A percentile compares a stretch with the other conserved stretches of the same genome.
Conservation (phyloP, 495 filamentous ascomycete genomes). For the Chlorociboria aeruginascens region DNA sequence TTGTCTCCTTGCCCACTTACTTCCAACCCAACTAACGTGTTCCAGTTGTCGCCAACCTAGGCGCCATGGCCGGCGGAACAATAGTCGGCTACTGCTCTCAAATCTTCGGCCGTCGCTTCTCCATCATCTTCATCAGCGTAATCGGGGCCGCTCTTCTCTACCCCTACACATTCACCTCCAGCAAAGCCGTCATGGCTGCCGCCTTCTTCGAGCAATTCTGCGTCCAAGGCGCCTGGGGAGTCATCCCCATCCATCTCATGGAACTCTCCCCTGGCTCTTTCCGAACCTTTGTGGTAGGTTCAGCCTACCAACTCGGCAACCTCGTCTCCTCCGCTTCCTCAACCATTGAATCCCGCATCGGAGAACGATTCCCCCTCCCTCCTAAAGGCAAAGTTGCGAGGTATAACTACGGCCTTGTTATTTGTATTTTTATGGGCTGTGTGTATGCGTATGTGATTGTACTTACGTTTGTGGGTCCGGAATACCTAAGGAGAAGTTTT, state of each 20-base stretch:
- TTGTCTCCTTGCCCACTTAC: no score
- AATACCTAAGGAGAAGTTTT: conserved; percentile 52
- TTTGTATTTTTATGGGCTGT: conserved; percentile 87
- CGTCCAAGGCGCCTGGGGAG: conserved; percentile 79
- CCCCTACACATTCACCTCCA: conserved; percentile 63
- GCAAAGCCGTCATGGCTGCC: conserved; percentile 51
- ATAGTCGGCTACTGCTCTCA: conserved; percentile 66
- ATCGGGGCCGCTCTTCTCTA: conserved; percentile 71
- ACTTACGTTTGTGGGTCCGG: conserved; percentile 64
- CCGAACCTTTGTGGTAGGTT: conserved; percentile 75
- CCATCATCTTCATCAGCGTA: conserved; percentile 65
- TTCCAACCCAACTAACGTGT: no score
- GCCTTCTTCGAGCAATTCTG: conserved; percentile 92
- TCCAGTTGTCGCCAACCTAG: conserved; percentile 65
- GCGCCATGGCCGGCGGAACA: conserved; percentile 69
- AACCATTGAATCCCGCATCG: conserved; percentile 77
- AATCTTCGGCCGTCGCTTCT: conserved; percentile 72
- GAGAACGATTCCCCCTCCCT: conserved; percentile 67
- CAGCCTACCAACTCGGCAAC: conserved; percentile 77
- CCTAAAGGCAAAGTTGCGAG: conserved; percentile 35
- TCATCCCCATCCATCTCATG: conserved; percentile 80
- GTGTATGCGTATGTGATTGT: conserved; percentile 78
- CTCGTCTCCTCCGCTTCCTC: conserved; percentile 66
- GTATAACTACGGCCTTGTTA: conserved; percentile 81
- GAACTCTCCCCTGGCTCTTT: conserved; percentile 72